Base-by-base conservation (phyloP, 1,284 basidiomycete genomes). In the Salmacisia buchloeana region DNA sequence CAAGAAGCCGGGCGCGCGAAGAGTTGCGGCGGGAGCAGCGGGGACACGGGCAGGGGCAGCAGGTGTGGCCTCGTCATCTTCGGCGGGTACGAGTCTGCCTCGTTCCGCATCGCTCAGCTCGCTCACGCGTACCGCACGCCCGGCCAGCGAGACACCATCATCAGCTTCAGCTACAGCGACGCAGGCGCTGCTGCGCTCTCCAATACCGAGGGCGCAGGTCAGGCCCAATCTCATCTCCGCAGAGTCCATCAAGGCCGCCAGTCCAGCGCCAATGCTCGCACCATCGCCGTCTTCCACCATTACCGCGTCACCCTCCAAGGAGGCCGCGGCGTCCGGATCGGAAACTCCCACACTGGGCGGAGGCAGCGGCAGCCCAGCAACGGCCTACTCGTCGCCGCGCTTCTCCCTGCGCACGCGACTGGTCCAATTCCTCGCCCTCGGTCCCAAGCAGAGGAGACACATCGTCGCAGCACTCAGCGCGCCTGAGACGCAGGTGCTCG, bases 401-500 rank as follows among this genome's bases (percentile, higher is more conserved):
- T 54, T 54, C 49, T 54, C 49, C 1, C 29, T 54, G 1, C 49
- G 49, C 29, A 54, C 49, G 1, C 23, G 49, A 27, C 27, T 54
- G 27, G 49, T 54, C 27, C 49, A 54, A 18, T 54, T 54, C 15
- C 49, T 54, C 27, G 49, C 49, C 3, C 12, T 54, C 12, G 49
- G 49, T 7, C 27, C 49, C 49, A 54, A 54, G 49, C 49, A 27
- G 12, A 27, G 49, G 4, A 27, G 49, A 18, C 49, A 54, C 18
- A 54, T 54, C 29, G 49, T 54, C 13, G 49, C 49, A 31, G 49
- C 49, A 1, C 27, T 54, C 1, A 18, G 29, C 1, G 49, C 49
- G 3, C 49, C 49, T 31, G 49, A 54, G 49, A 54, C 49, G 12
- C 49, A 54, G 27, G 49, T 54, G 2, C 49, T 54, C 27, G 49